Evolutionary conservation across 2,329 filamentous ascomycete species (phyloP).

Genomic region (Fusarium annulatum): DNA sequence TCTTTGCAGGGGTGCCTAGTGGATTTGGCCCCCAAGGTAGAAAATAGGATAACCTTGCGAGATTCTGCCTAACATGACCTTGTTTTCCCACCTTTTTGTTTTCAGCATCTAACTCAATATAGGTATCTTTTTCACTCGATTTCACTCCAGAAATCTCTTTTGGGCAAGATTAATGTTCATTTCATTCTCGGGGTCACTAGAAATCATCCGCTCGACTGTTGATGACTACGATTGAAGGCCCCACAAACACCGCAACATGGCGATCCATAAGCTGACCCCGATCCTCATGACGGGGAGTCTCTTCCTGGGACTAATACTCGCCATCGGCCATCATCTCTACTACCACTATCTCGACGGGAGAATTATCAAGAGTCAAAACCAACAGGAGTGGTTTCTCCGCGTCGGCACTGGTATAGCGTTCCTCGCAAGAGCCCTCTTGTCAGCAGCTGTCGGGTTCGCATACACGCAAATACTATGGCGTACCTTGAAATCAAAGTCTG

Average conservation of each 20-base stretch:
- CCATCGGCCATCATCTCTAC: slow-evolving; percentile 14
- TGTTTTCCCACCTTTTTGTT: too few relatives aligned
- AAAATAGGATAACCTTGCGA: background rate
- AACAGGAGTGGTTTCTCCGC: slow-evolving; percentile 28
- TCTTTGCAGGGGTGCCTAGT: background rate
- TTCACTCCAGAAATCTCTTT: too few relatives aligned
- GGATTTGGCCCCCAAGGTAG: background rate
- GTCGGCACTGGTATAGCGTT: slow-evolving; percentile 19
- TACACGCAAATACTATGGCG: slow-evolving; percentile 21
- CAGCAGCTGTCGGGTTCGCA: slow-evolving; percentile 6
- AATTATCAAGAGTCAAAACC: background rate
- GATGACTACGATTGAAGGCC: too few relatives aligned
- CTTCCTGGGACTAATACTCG: background rate
- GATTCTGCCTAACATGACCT: background rate
- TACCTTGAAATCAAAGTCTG: background rate
- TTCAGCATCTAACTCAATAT: too few relatives aligned
- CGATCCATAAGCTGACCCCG: slow-evolving; percentile 1
- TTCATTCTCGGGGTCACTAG: background rate
- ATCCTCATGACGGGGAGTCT: slow-evolving; percentile 5
- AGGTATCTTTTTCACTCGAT: too few relatives aligned
- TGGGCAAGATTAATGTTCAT: accelerated
- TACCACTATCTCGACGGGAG: background rate
- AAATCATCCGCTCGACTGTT: background rate
- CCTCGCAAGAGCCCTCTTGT: background rate
- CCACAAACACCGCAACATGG: background rate